Percentiles rank a stretch among this genome's conserved stretches.
Evolutionary conservation across 805 yeast species (phyloP).

Genomic region (Metschnikowia continentalis): DNA sequence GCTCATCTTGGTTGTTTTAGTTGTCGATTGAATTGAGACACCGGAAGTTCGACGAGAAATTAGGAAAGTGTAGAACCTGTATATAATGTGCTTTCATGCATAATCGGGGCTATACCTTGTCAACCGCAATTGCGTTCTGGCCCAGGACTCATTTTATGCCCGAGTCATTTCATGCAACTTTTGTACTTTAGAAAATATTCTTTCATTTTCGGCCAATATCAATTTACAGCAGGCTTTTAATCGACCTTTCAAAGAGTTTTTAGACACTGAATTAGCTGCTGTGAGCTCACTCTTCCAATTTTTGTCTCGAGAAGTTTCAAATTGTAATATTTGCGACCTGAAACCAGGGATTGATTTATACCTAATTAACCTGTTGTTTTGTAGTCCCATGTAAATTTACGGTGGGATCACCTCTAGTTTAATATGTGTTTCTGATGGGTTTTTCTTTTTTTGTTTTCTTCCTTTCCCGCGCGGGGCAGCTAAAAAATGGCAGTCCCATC

Average conservation of each 20-base stretch:
- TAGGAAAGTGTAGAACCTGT: not conserved
- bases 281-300: not conserved
- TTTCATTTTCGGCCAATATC: not conserved
- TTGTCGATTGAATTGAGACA: not conserved
- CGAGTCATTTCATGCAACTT: not conserved
- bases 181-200: not conserved
- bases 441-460: not conserved
- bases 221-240: not conserved
- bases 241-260: not conserved
- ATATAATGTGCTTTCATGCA: not conserved
- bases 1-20: slow-evolving; percentile 27
- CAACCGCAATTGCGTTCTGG: not conserved
- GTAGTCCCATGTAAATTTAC: too few species aligned
- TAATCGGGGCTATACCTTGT: not conserved
- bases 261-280: not conserved
- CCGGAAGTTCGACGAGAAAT: slow-evolving; percentile 6
- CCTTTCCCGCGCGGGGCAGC: slow-evolving; percentile 5
- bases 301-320: not conserved
- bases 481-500: not conserved
- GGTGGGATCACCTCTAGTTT: not conserved
- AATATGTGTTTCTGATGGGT: not conserved
- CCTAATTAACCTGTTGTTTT: too few species aligned
- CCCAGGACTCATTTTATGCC: not conserved
- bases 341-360: too few species aligned
- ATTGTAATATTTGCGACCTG: too few species aligned